Base-by-base conservation (phyloP, 2,329 filamentous ascomycete genomes). In the Phaeosphaeria sp. region DNA sequence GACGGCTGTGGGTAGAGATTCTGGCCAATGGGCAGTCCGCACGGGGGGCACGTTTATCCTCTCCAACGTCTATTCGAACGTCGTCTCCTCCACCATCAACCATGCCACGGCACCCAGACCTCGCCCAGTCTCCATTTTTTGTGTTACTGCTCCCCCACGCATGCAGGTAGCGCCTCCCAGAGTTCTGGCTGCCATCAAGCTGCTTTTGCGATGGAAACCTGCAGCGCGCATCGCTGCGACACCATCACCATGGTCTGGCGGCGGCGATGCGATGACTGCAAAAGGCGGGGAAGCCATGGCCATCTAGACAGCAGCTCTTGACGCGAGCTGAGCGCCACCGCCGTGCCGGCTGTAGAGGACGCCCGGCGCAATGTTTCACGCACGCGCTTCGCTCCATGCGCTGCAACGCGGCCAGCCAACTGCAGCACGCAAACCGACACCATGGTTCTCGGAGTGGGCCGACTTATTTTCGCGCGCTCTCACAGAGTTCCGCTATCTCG, bases 381-480 rank as follows among this genome's bases (percentile, higher is more conserved):
- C 30, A 36, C 30, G 30, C 30, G 15, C 40, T 33, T 51, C 21
- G 33, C 49, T 30, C n/a, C 30, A 36, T 13, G 30, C 30, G 30
- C 30, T 6, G 30, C 30, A 13, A 6, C 30, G 4, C 43, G 30
- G 36, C 49, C 49, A 53, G 49, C 30, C 30, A 36, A 36, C 30
- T 6, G 30, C 30, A 36, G 40, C 22, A 47, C 51, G 42, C 40
- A 25, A 40, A 47, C 55, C 55, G 55, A 53, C 20, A 44, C 33
- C 46, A 52, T 53, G 50, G 55, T 46, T 40, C 30, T 15, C 24
- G 55, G 55, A 42, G 46, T 43, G 45, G 50, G 47, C 15, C 46
- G 21, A n/a, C 21, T 30, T 50, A n/a, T 46, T 40, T 47, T 42
- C 15, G 15, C 17, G 20, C 24, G 20, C 7, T 47, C 39, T 30